Evolutionary conservation across 495 filamentous ascomycete species (phyloP).

Genomic region (Aspergillus mulundensis): DNA sequence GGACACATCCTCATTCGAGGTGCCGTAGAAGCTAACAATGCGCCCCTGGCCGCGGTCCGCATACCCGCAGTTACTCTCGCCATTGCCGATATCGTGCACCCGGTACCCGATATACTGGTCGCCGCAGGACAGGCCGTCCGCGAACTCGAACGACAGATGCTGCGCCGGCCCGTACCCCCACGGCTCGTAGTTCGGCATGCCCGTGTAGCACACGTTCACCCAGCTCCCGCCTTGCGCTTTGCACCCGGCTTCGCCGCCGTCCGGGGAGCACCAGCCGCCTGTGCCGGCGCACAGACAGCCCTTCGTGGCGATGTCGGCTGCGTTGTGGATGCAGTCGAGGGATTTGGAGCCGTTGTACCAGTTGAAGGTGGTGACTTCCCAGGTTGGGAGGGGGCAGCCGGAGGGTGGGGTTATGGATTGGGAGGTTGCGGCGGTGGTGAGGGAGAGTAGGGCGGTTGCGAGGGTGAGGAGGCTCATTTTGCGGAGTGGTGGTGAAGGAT

Average conservation of each 20-base stretch:
- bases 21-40: conserved; percentile 34
- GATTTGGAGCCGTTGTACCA: conserved; percentile 35
- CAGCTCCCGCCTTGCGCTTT: conserved; percentile 17
- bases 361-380: conserved; percentile 27
- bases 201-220: conserved; percentile 33
- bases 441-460: conserved; percentile 5
- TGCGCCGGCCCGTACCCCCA: conserved; percentile 34
- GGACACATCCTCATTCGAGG: conserved; percentile 22
- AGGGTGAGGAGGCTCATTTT: conserved; percentile 1
- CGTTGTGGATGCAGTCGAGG: conserved; percentile 36
- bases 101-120: conserved; percentile 36
- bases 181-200: conserved; percentile 35
- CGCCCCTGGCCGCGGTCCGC: conserved; percentile 27
- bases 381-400: conserved; percentile 32
- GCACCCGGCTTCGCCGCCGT: conserved; percentile 24
- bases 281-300: conserved; percentile 29
- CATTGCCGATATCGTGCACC: conserved; percentile 32
- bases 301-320: conserved; percentile 25
- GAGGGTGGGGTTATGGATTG: conserved; percentile 31
- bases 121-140: conserved; percentile 31
- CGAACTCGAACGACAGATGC: conserved; percentile 31
- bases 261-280: conserved; percentile 24
- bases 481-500: not conserved
- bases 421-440: conserved; percentile 12
- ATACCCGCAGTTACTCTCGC: conserved; percentile 34